Evolutionary conservation across 345 rosid genomes (phyloP), one percentile per base, ranked within the genome.

Genomic region (Arabis alpina): DNA sequence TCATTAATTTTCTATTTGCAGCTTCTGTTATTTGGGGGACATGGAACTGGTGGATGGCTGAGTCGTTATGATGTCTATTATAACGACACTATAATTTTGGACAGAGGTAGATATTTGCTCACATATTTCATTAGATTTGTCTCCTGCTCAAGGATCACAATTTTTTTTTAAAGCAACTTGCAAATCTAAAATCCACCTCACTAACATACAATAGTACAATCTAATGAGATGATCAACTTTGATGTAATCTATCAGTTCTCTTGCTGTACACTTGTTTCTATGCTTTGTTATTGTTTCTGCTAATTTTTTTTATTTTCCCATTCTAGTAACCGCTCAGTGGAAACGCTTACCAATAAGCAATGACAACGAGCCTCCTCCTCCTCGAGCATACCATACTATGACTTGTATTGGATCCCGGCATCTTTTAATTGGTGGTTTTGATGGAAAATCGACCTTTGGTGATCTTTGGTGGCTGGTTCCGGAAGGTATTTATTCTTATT

Each of bases 31-130:
- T 94, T 91, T 76, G 99, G 99, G 66, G 99, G 99, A 60, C 98
- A 91, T 73, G 95, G 97, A 58, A 94, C 96, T 69, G 98, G 99
- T 61, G 99, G 99, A 64, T 94, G 97, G 99, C 80, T 94, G 70
- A 94, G 93, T 77, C 98, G 97, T 58, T 94, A 94, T 64, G 96
- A 94, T 67, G 86, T 94, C 62, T 94, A 91, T 79, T 89, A 89
- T 71, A 86, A 94, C 70, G 99, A 94, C 68, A 86, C 83, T 79
- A 70, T 91, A 55, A 79, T 94, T 66, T 83, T 94, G 76, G 99
- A 94, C 69, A 82, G 99, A 82, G 88, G 99, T 94, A 73, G 16
- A 0, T 32, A 57, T 34, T 76, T 56, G 36, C 54, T 70, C 49
- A 1, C 71, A 14, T 8, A 1, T 61, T 47, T 69, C 19, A 45